Evolutionary conservation across 116 monocot species (phyloP).

Genomic region (Cymodocea nodosa): DNA sequence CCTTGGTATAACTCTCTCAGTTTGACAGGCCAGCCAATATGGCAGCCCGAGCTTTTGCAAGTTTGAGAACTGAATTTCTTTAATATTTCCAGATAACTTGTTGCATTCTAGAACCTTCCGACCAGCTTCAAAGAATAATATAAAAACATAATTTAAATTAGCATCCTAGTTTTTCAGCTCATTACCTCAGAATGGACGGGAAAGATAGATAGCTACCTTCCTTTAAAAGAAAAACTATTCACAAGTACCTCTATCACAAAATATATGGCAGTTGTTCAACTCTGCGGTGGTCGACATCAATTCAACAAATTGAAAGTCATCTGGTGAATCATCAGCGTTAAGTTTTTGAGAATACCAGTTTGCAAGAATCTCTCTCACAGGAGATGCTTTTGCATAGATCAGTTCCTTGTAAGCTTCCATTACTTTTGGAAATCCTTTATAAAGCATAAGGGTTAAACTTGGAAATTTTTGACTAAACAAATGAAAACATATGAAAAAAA

Average conservation of each 20-base stretch:
- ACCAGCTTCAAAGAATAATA: constrained; percentile 30
- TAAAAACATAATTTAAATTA: constrained; percentile 1
- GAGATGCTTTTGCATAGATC: constrained; percentile 32
- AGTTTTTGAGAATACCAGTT: constrained; percentile 9
- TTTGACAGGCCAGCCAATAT: constrained; percentile 61
- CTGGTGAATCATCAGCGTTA: constrained; percentile 12
- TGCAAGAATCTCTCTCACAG: constrained; percentile 21
- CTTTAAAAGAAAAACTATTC: neutral
- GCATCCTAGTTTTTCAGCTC: neutral
- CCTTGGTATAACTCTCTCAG: constrained; percentile 60
- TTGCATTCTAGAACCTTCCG: constrained; percentile 44
- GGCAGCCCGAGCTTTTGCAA: constrained; percentile 64
- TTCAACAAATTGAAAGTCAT: constrained; percentile 29
- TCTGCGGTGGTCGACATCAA: constrained; percentile 49
- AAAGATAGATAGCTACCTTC: neutral
- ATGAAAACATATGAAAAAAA: constrained; percentile 4
- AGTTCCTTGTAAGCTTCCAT: constrained; percentile 31
- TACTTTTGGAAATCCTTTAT: constrained; percentile 37
- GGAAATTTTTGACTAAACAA: neutral
- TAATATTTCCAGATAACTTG: constrained; percentile 16
- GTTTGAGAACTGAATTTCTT: constrained; percentile 42
- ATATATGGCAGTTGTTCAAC: constrained; percentile 25
- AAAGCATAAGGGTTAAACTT: neutral
- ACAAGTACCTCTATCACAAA: constrained; percentile 53
- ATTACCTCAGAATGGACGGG: too few relatives aligned